Base-by-base conservation (phyloP, 2,329 filamentous ascomycete genomes). In the Clonostachys solani region DNA sequence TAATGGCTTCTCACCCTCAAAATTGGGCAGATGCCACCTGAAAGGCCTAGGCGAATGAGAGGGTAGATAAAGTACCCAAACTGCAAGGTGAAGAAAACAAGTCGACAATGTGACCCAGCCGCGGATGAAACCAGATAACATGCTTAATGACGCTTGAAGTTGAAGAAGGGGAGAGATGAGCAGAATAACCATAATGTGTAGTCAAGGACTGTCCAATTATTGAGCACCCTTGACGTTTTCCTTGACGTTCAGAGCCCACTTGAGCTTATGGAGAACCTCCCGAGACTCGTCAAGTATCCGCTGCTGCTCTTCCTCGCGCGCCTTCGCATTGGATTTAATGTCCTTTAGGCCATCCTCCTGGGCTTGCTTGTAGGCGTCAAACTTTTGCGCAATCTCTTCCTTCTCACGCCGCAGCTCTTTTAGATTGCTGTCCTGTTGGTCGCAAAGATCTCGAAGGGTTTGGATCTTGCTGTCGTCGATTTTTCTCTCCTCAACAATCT, bases 361-460 rank as follows among this genome's bases (percentile, higher is more conserved):
- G 54, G 80, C 73, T 47, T 65, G 61, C 62, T 85, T 86, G 67
- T 89, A 88, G 42, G 71, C 70, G 43, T 81, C 78, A 65, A 87
- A 87, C 52, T 80, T 68, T 42, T 67, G 67, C 15, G 67, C 65
- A 49, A 90, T 81, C 15, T 78, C 77, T 29, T 80, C 75, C 57
- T 88, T 87, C 56, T 86, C 77, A 43, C 75, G 73, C 49, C 68
- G 67, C 19, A 84, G 68, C 49, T 80, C 73, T 48, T 79, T 77
- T 49, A 87, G 77, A 56, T 89, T 87, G 57, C 78, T 75, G 53
- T 87, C 79, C 60, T 89, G 83, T 64, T 91, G 86, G 53, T 89
- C 85, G 60, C 81, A 85, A 33, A 91, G 73, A 49, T 87, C 82
- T 45, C 82, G 75, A 44, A 90, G 69, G 33, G 79, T 81, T 50